Evolutionary conservation across 2,329 filamentous ascomycete species (phyloP), one percentile per base, ranked within the genome.

Genomic region (Fusarium metavorans): DNA sequence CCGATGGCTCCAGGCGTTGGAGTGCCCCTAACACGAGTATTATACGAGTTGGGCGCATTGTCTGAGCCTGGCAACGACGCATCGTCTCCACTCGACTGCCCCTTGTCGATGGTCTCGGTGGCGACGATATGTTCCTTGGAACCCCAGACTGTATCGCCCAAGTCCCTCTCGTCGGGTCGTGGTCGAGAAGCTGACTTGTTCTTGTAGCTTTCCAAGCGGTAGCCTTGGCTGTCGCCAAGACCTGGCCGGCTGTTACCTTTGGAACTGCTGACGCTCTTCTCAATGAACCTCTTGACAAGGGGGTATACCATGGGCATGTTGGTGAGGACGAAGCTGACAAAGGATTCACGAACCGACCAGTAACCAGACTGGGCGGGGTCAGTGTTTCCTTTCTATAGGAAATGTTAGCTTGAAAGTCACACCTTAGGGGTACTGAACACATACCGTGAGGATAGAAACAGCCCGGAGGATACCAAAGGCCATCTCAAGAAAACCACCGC

Each of bases 291-390:
- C 63, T 69, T 69, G 54, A 69, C 41, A 6, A 69, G 67, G 1
- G 67, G 67, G 20, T 66, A 69, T 18, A 69, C 63, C 67, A 69
- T 69, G 20, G 67, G 67, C 45, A 69, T 32, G 67, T 69, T 69
- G 16, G 67, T 69, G 45, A 69, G 62, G 18, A 66, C 63, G 56
- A 69, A 69, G 37, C 67, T 69, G 34, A 69, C 67, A 6, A 69
- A 69, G 2, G 67, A 69, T 34, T 69, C 67, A 18, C 67, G 67
- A 56, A 69, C 67, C 18, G 67, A 69, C 67, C 67, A 69, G 63
- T 69, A 69, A 13, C 67, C 63, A 10, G 67, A 69, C 63, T 61
- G 67, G 37, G 67, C 67, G 8, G 67, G 45, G 18, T 69, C 67
- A 32, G 63, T 69, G 63, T 69, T 69, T 4, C 67, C 67, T 66